phyloP scores from a whole-genome alignment of 176 grass and related monocot species.

The Zizania latifolia region DNA sequence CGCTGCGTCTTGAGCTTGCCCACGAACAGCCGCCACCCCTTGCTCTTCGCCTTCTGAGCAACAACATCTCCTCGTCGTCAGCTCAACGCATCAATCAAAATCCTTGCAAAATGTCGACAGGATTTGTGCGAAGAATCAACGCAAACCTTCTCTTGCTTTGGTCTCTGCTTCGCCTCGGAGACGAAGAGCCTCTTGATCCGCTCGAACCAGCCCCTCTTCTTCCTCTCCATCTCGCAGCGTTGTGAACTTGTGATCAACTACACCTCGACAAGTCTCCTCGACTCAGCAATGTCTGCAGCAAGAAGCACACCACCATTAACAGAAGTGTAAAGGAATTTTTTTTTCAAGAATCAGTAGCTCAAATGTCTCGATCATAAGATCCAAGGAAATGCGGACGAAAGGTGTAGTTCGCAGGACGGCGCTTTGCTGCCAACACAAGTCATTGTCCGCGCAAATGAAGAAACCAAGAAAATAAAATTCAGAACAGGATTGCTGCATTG shows the following conservation, averaged over 20 bases:
- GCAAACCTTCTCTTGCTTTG: constrained; percentile 33
- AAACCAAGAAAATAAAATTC: neutral
- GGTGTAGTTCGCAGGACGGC: neutral
- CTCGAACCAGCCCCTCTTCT: constrained; percentile 48
- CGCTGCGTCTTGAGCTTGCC: constrained; percentile 42
- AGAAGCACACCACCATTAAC: neutral
- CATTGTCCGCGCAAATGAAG: constrained; percentile 3
- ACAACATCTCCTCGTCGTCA: neutral
- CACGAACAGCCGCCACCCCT: constrained; percentile 43
- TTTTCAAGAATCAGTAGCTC: neutral
- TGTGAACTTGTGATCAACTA: neutral
- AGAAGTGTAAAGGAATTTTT: neutral
- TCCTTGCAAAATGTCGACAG: neutral
- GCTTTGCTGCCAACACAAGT: constrained; percentile 15
- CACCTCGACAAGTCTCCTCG: neutral
- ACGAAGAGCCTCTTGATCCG: constrained; percentile 51
- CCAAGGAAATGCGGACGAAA: constrained; percentile 16
- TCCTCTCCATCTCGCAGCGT: constrained; percentile 20
- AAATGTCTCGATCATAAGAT: constrained; percentile 29
- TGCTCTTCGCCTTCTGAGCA: constrained; percentile 39
- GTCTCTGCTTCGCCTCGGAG: constrained; percentile 37
- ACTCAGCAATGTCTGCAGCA: neutral
- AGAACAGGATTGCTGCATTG: neutral
- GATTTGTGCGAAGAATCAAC: neutral
- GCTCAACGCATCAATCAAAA: neutral